Base-by-base conservation (phyloP, 2,329 filamentous ascomycete genomes). In the Colletotrichum filicis region DNA sequence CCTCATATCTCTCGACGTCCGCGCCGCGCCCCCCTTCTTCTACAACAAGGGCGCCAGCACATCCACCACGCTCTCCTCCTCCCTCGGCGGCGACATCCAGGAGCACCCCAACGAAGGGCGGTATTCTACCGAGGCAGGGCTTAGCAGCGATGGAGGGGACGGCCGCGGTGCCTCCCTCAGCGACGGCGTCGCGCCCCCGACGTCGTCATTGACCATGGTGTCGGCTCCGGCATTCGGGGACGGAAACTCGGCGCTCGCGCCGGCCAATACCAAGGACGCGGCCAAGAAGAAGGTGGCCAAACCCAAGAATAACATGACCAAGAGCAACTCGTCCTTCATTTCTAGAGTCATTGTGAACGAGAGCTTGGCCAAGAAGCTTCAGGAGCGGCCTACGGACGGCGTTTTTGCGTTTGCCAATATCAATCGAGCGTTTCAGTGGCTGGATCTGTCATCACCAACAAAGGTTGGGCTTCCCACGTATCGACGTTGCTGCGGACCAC, bases 291-390 rank as follows among this genome's bases (percentile, higher is more conserved):
- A 92, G 79, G 66, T 71, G 35, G 66, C 71, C 11, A 99, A 99
- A 82, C 97, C 97, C 2, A 99, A 98, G 88, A 98, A 96, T 83
- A 98, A 97, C 82, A 97, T 99, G 82, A 92, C 96, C 65, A 99
- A 99, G 87, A 98, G 95, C 85, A 98, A 98, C 82, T 99, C 97
- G 11, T 98, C 96, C 0, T 99, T 98, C 80, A 97, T 99, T 35
- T 98, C 96, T n/a, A 88, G 97, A 67, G 96, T 98, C 37, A 98
- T 98, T 75, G 92, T 95, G 19, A 94, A 98, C 79, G 97, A 99
- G 78, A 88, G 88, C 5, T 83, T 97, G 67, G 88, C 89, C 26
- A 97, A 97, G 83, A 92, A 94, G 75, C 83, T 98, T 75, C 89
- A 91, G 61, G 97, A 98, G 37, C 92, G 94, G 74, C 91, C 92